Percentiles rank a stretch among this genome's conserved stretches.
phyloP scores from a whole-genome alignment of 495 filamentous ascomycete species.

The Hyphodiscus hymeniophilus region DNA sequence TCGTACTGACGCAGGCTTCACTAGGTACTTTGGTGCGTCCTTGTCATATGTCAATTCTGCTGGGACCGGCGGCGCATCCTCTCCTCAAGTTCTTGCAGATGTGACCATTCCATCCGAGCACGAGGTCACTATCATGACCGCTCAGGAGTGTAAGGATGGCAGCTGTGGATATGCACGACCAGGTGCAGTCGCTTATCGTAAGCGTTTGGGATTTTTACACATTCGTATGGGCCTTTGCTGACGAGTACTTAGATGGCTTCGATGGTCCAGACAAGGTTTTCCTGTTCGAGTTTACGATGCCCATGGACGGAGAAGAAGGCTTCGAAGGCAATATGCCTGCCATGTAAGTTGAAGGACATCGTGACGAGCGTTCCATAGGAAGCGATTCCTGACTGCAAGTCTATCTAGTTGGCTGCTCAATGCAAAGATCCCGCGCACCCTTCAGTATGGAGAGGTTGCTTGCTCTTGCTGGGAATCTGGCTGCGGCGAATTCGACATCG shows the following conservation, averaged over 20 bases:
- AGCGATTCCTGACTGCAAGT: background rate
- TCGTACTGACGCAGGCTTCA: constrained; percentile 4
- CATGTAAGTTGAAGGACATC: no score
- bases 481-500: constrained; percentile 67
- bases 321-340: constrained; percentile 50
- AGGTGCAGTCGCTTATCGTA: constrained; percentile 54
- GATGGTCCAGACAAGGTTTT: constrained; percentile 53
- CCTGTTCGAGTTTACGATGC: constrained; percentile 63
- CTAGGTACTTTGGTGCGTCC: constrained; percentile 51
- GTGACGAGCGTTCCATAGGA: background rate
- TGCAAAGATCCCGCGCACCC: constrained; percentile 54
- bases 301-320: constrained; percentile 34
- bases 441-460: constrained; percentile 46
- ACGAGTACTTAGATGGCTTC: constrained; percentile 50
- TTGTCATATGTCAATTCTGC: constrained; percentile 50
- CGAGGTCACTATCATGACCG: constrained; percentile 56
- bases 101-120: constrained; percentile 40
- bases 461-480: constrained; percentile 63
- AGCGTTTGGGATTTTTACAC: constrained; percentile 18
- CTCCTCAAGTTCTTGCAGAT: constrained; percentile 42
- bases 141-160: constrained; percentile 39
- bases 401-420: constrained; percentile 56
- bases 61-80: constrained; percentile 38
- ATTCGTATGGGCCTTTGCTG: no score
- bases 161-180: constrained; percentile 50